phyloP scores from a whole-genome alignment of 2,329 filamentous ascomycete genomes.

The Nigrospora osmanthi region DNA sequence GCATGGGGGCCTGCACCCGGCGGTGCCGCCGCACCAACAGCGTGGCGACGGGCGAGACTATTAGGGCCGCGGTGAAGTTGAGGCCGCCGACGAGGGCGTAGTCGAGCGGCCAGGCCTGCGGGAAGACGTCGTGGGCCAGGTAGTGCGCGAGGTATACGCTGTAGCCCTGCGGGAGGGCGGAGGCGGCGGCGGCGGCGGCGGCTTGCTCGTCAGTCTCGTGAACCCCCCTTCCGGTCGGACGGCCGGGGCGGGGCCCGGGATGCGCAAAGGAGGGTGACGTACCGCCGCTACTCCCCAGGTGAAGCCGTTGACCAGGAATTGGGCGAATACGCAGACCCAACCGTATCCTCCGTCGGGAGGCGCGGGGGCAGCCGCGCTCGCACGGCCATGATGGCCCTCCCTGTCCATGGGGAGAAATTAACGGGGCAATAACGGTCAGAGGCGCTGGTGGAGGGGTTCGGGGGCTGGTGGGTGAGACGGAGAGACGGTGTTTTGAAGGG shows the following conservation, averaged over 20 bases:
- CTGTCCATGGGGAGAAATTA: no score
- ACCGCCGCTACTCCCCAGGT: conserved; percentile 32
- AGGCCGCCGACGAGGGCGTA: conserved; percentile 55
- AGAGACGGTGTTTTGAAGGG: no score
- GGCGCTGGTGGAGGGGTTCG: no score
- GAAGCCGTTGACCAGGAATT: conserved; percentile 25
- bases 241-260: no score
- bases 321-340: conserved; percentile 31
- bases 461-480: no score
- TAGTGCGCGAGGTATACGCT: conserved; percentile 52
- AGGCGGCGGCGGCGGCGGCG: no score
- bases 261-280: conserved; percentile 7
- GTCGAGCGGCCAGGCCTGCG: conserved; percentile 41
- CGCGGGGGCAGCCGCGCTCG: no score
- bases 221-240: no score
- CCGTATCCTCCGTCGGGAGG: conserved; percentile 54
- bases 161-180: conserved; percentile 26
- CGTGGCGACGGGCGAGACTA: conserved; percentile 31
- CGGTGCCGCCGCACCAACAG: conserved; percentile 19
- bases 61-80: conserved; percentile 34
- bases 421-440: no score
- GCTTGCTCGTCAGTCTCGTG: no score
- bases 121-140: conserved; percentile 40
- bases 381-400: no score
- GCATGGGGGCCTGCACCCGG: conserved; percentile 24